A percentile compares a stretch with the other conserved stretches of the same genome.
Conservation (phyloP, 176 grass and related monocot species). For the Avena eriantha region DNA sequence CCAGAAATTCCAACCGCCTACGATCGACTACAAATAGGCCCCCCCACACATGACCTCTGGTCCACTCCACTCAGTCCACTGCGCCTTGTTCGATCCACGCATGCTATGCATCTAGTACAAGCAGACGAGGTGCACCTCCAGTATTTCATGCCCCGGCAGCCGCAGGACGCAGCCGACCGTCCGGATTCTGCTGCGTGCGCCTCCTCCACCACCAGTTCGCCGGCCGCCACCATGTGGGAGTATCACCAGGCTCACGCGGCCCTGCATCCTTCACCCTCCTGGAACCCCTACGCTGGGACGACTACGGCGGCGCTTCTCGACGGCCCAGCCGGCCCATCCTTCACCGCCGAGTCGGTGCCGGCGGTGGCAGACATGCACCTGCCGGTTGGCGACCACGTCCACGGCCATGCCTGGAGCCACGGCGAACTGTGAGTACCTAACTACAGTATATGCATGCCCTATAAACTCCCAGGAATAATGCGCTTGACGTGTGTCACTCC, state of each 20-base stretch:
- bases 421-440: constrained; percentile 51
- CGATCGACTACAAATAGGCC: constrained; percentile 56
- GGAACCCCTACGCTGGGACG: constrained; percentile 40
- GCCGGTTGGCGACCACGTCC: constrained; percentile 18
- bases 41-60: constrained; percentile 36
- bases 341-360: constrained; percentile 34
- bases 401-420: constrained; percentile 48
- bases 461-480: not conserved
- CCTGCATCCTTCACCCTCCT: constrained; percentile 43
- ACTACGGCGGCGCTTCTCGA: constrained; percentile 41
- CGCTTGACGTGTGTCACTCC: constrained; percentile 2
- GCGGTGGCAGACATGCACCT: constrained; percentile 29
- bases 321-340: constrained; percentile 36
- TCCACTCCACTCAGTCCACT: constrained; percentile 50
- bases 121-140: constrained; percentile 50
- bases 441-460: not conserved
- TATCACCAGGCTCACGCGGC: constrained; percentile 42
- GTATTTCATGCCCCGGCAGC: constrained; percentile 63
- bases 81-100: constrained; percentile 44
- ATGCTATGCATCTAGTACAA: constrained; percentile 54
- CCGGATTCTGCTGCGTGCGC: constrained; percentile 29
- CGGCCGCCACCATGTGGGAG: constrained; percentile 56
- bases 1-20: constrained; percentile 25
- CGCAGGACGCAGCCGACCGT: constrained; percentile 26
- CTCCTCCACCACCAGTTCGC: constrained; percentile 40